A percentile compares a stretch with the other conserved stretches of the same genome.
Conservation (phyloP, 1,284 basidiomycete genomes). For the Pterula multifida region DNA sequence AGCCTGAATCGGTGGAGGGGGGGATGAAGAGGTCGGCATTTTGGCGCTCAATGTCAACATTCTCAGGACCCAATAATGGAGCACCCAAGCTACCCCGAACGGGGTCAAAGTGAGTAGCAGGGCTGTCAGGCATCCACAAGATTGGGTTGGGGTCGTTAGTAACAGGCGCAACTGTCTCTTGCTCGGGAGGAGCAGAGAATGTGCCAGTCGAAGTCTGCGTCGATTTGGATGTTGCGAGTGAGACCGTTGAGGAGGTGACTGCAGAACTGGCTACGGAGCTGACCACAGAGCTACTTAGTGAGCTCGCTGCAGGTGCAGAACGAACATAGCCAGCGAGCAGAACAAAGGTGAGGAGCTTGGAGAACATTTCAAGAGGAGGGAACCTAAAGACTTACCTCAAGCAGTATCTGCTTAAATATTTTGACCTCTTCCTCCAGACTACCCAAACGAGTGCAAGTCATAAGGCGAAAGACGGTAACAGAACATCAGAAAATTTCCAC, state of each 20-base stretch:
- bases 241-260: not conserved
- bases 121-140: slow-evolving; percentile 18
- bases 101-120: slow-evolving; percentile 19
- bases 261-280: not conserved
- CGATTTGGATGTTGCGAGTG: not conserved
- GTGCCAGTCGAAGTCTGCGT: not conserved
- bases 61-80: slow-evolving; percentile 34
- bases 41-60: slow-evolving; percentile 31
- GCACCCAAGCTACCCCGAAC: slow-evolving; percentile 25
- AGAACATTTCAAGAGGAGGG: not conserved
- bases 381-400: not conserved
- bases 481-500: no score
- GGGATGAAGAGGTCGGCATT: slow-evolving; percentile 38
- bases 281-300: no score
- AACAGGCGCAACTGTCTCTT: slow-evolving; percentile 5
- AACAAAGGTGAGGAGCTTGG: not conserved
- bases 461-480: no score
- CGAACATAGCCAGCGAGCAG: not conserved
- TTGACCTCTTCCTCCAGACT: not conserved
- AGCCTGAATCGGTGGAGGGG: slow-evolving; percentile 39
- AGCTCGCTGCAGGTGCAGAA: not conserved
- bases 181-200: not conserved
- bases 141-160: slow-evolving; percentile 15
- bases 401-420: not conserved
- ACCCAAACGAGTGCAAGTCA: no score